Evolutionary conservation across 2,329 filamentous ascomycete species (phyloP).

Genomic region (Ilyonectria robusta): DNA sequence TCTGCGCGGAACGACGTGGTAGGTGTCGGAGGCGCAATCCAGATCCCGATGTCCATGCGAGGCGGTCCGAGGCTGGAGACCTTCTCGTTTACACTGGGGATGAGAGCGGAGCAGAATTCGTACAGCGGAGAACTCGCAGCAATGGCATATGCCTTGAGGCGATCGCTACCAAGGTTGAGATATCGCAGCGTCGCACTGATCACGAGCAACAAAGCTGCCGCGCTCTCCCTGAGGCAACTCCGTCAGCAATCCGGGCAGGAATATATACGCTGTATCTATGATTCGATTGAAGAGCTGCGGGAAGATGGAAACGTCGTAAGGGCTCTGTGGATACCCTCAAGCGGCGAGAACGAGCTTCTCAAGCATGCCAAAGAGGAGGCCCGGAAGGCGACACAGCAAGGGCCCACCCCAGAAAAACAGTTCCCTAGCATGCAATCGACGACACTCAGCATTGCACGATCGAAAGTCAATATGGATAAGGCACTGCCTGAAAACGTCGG

Average conservation of each 20-base stretch:
- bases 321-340: not conserved
- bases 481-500: not conserved
- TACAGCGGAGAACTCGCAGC: constrained; percentile 36
- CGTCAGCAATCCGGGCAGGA: constrained; percentile 38
- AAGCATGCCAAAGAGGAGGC: not conserved
- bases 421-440: too few species aligned
- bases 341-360: not conserved
- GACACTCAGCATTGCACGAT: not conserved
- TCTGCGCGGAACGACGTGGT: constrained; percentile 35
- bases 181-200: constrained; percentile 26
- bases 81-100: constrained; percentile 38
- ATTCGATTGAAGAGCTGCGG: not conserved
- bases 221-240: constrained; percentile 16
- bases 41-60: constrained; percentile 10
- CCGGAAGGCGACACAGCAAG: too few species aligned
- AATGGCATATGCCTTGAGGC: constrained; percentile 32
- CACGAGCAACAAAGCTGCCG: constrained; percentile 35
- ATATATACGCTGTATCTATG: constrained; percentile 31
- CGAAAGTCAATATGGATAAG: not conserved
- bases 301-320: not conserved
- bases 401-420: too few species aligned
- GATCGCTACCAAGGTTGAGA: constrained; percentile 11
- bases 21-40: constrained; percentile 28
- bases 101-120: constrained; percentile 37
- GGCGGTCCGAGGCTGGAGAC: constrained; percentile 16